Evolutionary conservation across 768 basidiomycete genomes (phyloP), one percentile per base, ranked within the genome.

Genomic region (Cytidiella melzeri): DNA sequence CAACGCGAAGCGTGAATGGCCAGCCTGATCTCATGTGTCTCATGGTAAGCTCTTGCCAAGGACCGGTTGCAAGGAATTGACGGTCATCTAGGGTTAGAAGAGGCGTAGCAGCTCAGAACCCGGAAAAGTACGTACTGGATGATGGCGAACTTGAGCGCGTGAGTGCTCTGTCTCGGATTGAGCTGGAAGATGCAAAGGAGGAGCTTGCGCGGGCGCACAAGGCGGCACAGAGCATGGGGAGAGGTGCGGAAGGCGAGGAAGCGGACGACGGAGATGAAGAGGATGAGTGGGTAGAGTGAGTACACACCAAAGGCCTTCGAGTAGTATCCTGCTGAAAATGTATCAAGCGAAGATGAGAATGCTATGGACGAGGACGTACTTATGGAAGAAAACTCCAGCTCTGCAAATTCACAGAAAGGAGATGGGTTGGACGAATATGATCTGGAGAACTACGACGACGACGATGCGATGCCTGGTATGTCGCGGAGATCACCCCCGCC

Each of bases 361-460:
- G 70, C 77, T 43, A 89, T 87, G 84, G 81, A 80, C 43, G 75
- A 68, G 41, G 70, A 71, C 39, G 51, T 50, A 28, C 55, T 57
- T 6, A 59, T 80, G 53, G 80, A 80, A 50, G 61, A 64, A 41
- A 66, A 65, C 12, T 47, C 56, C 66, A 61, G 64, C 58, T 18
- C 54, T 60, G 46, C 66, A 57, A 50, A 57, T 50, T 7, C 30
- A 34, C 9, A 34, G 15, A 70, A 71, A 48, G 61, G 62, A 4
- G 83, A 88, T 50, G 91, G 91, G 67, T 70, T 99, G 18, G 78
- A 86, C 1, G 72, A 91, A 55, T 99, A 97, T 64, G 84, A 94
- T 49, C 69, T 98, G 51, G 94, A 97, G 59, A 79, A 84, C 11
- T 99, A 98, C 60, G 95, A 98, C 58, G 75, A 94, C 43, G 92